These are phyloP conservation scores for Dichotomopilus funicola DNA, from an alignment of 2,329 filamentous ascomycete genomes.

Conservation along the genomic window DNA sequence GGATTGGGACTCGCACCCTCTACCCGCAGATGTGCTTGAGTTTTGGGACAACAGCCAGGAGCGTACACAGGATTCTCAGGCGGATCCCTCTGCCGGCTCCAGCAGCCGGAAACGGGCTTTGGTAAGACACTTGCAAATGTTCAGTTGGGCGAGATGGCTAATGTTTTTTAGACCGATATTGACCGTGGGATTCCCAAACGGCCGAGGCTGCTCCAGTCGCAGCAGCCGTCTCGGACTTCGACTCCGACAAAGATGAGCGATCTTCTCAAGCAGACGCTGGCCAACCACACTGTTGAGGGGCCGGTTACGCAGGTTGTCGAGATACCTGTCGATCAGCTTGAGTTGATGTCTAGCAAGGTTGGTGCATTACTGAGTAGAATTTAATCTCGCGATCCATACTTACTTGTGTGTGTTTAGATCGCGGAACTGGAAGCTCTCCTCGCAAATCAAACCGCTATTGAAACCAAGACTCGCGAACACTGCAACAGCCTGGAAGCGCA, in stretches of 20 bases:
- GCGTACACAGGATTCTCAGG: conserved; percentile 24
- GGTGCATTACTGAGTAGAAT: neutral
- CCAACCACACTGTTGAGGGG: conserved; percentile 3
- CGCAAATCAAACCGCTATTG: conserved; percentile 25
- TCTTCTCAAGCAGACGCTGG: conserved; percentile 26
- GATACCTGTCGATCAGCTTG: conserved; percentile 28
- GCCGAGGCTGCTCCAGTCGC: conserved; percentile 13
- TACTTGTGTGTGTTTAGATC: conserved; percentile 28
- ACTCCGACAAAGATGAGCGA: conserved; percentile 25
- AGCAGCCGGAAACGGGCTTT: conserved; percentile 42
- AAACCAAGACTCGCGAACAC: conserved; percentile 28
- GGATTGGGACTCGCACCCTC: conserved; percentile 40
- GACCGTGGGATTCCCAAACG: conserved; percentile 19
- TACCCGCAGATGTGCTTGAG: conserved; percentile 46
- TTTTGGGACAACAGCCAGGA: conserved; percentile 37
- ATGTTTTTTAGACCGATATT: conserved; percentile 11
- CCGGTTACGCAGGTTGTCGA: conserved; percentile 12
- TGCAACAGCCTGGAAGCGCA: conserved; percentile 40
- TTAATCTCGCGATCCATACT: neutral
- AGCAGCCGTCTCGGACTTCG: conserved; percentile 5
- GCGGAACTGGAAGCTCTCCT: conserved; percentile 32
- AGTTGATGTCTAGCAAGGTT: conserved; percentile 36
- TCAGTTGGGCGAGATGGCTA: neutral
- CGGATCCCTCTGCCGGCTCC: conserved; percentile 1
- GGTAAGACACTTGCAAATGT: conserved; percentile 28